Evolutionary conservation across 2,329 filamentous ascomycete genomes (phyloP).

Genomic region (Apiospora malaysiana): DNA sequence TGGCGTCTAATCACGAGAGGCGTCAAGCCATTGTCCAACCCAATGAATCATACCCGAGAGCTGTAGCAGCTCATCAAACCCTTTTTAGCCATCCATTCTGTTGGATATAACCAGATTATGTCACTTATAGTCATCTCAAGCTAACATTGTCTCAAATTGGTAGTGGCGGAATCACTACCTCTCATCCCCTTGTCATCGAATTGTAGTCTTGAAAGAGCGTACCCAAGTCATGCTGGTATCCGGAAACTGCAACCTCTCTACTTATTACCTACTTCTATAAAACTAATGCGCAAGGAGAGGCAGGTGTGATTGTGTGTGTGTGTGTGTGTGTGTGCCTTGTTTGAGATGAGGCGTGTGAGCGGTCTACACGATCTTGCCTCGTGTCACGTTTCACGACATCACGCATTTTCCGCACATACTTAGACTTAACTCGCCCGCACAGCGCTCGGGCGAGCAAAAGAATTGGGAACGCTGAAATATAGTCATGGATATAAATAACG

Average conservation of each 20-base stretch:
- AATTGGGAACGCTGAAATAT: background rate
- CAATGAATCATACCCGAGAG: background rate
- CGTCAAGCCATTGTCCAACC: background rate
- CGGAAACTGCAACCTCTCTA: background rate
- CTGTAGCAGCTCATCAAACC: background rate
- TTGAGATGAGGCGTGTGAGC: background rate
- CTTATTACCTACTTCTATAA: background rate
- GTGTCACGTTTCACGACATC: slow-evolving; percentile 1
- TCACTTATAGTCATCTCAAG: background rate
- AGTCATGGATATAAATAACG: background rate
- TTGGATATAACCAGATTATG: background rate
- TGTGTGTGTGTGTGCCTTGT: background rate
- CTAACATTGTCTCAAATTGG: background rate
- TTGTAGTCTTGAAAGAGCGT: background rate
- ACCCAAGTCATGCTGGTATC: background rate
- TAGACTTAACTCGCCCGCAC: background rate
- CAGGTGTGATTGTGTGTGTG: too few relatives aligned
- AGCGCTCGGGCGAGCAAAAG: background rate
- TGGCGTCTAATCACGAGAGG: background rate
- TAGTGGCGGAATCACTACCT: background rate
- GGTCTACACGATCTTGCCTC: slow-evolving; percentile 14
- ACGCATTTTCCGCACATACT: background rate
- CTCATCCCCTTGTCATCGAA: too few relatives aligned
- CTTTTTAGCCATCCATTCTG: background rate
- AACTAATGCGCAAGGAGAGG: too few relatives aligned